These are phyloP conservation scores for Boletus holoroseus DNA, from an alignment of 1,284 basidiomycete species.

Conservation along the genomic window DNA sequence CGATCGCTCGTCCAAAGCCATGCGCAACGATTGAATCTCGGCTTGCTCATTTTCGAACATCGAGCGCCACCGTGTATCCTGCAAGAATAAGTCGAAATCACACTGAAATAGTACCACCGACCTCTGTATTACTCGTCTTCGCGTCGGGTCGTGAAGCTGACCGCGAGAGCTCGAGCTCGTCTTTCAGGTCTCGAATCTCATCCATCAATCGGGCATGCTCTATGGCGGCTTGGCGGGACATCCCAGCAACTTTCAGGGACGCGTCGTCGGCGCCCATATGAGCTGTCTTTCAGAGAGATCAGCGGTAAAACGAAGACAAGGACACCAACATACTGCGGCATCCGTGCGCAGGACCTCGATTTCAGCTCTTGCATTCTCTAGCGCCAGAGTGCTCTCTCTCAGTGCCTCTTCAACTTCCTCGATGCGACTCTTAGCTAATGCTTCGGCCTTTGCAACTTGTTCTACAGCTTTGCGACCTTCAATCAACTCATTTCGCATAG, in stretches of 20 bases:
- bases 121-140: conserved; percentile 12
- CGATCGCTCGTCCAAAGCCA: conserved; percentile 43
- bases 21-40: conserved; percentile 36
- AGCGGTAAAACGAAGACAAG: background rate
- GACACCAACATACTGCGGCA: conserved; percentile 52
- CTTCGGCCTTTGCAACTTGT: conserved; percentile 57
- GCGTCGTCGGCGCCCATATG: conserved; percentile 28
- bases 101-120: conserved; percentile 13
- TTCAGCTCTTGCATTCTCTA: conserved; percentile 90
- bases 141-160: conserved; percentile 11
- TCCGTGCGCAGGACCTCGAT: conserved; percentile 81
- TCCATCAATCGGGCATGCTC: conserved; percentile 47
- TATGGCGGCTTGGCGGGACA: conserved; percentile 39
- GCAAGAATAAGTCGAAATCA: conserved; percentile 18
- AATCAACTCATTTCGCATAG: conserved; percentile 61
- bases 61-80: conserved; percentile 32
- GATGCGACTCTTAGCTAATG: conserved; percentile 54
- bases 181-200: conserved; percentile 50
- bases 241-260: conserved; percentile 34
- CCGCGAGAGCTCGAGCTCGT: conserved; percentile 41
- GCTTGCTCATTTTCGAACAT: conserved; percentile 39
- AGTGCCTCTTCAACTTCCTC: conserved; percentile 86
- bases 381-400: conserved; percentile 78
- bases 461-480: conserved; percentile 63
- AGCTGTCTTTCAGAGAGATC: conserved; percentile 22